These are phyloP conservation scores for Vachellia pachyceras DNA, from an alignment of 306 rosid genomes.

Conservation along the genomic window DNA sequence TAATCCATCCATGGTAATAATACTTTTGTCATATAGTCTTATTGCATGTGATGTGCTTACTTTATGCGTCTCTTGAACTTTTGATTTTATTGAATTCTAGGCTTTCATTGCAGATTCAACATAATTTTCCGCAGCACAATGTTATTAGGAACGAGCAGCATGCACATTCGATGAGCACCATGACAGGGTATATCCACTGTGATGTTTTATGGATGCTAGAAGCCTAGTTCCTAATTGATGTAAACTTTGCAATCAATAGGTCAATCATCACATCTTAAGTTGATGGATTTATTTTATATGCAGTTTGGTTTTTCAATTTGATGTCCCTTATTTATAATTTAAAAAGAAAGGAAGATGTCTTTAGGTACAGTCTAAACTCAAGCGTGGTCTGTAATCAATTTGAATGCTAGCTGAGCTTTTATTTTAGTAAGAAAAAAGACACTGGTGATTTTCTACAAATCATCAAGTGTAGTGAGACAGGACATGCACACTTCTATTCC, in stretches of 20 bases:
- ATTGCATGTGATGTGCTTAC: conserved; percentile 23
- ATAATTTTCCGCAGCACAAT: conserved; percentile 44
- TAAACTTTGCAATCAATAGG: conserved; percentile 38
- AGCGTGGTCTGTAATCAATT: neutral
- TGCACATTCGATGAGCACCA: conserved; percentile 46
- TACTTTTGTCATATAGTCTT: conserved; percentile 49
- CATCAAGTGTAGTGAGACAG: conserved; percentile 6
- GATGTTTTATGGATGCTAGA: conserved; percentile 33
- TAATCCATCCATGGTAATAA: conserved; percentile 60
- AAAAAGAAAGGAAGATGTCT: conserved; percentile 8
- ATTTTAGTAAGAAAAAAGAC: neutral
- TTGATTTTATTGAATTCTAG: conserved; percentile 14
- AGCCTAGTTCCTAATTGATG: conserved; percentile 46
- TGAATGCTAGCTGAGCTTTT: conserved; percentile 1
- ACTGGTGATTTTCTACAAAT: conserved; percentile 16
- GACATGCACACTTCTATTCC: conserved; percentile 13
- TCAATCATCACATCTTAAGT: conserved; percentile 41
- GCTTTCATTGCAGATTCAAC: conserved; percentile 55
- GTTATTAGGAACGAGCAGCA: conserved; percentile 43
- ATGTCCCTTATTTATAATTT: conserved; percentile 25
- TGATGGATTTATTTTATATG: conserved; percentile 48
- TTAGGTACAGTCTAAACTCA: conserved; percentile 17
- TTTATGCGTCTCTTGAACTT: neutral
- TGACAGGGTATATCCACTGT: conserved; percentile 43
- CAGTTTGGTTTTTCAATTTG: conserved; percentile 5